phyloP scores from a whole-genome alignment of 2,329 filamentous ascomycete genomes.

The Apiospora saccharicola region DNA sequence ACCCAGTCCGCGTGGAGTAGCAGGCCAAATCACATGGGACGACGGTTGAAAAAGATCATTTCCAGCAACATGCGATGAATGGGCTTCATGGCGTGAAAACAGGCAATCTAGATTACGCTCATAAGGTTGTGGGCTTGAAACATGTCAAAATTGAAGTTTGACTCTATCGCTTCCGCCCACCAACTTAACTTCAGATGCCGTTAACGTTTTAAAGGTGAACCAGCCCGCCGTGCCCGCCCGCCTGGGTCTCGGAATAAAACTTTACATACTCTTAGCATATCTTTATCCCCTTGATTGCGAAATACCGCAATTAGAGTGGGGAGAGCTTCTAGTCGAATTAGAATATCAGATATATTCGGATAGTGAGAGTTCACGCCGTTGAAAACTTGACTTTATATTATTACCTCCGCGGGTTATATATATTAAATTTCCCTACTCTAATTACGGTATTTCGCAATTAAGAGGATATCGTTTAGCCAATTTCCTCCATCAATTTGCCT shows the following conservation, averaged over 20 bases:
- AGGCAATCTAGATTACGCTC: slow-evolving; percentile 10
- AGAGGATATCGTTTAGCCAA: not conserved
- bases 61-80: not conserved
- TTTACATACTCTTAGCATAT: not conserved
- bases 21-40: slow-evolving; percentile 1
- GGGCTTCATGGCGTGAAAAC: not conserved
- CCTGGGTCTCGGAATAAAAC: not conserved
- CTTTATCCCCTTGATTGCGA: too few relatives aligned
- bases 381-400: too few relatives aligned
- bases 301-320: too few relatives aligned
- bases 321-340: too few relatives aligned
- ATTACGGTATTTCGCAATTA: too few relatives aligned
- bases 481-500: not conserved
- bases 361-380: too few relatives aligned
- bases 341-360: too few relatives aligned
- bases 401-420: too few relatives aligned
- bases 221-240: not conserved
- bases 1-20: not conserved
- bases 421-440: too few relatives aligned
- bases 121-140: slow-evolving; percentile 20
- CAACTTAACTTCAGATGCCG: slow-evolving; percentile 17
- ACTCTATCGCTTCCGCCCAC: not conserved
- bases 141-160: slow-evolving; percentile 19
- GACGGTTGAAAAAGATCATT: not conserved
- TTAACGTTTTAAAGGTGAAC: not conserved